phyloP scores from a whole-genome alignment of 352 stramenopile genomes.

The Pythium chondricola region DNA sequence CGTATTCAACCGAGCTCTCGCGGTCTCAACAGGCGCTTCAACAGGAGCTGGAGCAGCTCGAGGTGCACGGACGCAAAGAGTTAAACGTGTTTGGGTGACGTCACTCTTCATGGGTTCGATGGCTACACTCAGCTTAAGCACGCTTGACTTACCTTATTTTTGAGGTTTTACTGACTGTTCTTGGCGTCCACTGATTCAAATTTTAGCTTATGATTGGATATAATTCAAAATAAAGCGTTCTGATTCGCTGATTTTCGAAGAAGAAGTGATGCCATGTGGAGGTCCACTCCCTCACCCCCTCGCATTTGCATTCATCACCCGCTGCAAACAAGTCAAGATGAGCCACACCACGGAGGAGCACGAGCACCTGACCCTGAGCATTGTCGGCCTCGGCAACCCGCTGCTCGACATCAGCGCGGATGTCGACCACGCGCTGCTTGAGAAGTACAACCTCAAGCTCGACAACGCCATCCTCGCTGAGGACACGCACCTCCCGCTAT shows the following conservation, averaged over 20 bases:
- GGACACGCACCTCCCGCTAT: conserved; percentile 96
- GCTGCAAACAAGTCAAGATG: conserved; percentile 11
- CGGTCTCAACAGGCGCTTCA: conserved; percentile 39
- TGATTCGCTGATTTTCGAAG: conserved; percentile 7
- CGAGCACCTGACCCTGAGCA: conserved; percentile 56
- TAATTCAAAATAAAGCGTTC: background rate
- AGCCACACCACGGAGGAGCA: conserved; percentile 22
- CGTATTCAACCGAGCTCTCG: conserved; percentile 44
- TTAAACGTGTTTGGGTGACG: conserved; percentile 37
- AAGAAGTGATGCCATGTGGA: conserved; percentile 1
- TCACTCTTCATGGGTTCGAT: conserved; percentile 13
- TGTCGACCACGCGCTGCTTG: conserved; percentile 91
- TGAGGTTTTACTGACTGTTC: background rate
- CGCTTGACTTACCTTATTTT: conserved; percentile 3
- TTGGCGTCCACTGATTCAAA: conserved; percentile 13
- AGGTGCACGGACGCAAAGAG: conserved; percentile 32
- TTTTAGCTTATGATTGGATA: conserved; percentile 7
- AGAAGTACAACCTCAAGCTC: conserved; percentile 95
- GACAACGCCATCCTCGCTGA: conserved; percentile 98
- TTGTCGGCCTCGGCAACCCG: conserved; percentile 97
- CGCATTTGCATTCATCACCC: background rate
- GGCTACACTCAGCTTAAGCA: conserved; percentile 6
- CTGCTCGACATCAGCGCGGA: conserved; percentile 97
- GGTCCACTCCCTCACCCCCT: too few relatives aligned
- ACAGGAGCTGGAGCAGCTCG: conserved; percentile 41